phyloP scores from a whole-genome alignment of 805 yeast species.

The Wickerhamiella domercqiae region DNA sequence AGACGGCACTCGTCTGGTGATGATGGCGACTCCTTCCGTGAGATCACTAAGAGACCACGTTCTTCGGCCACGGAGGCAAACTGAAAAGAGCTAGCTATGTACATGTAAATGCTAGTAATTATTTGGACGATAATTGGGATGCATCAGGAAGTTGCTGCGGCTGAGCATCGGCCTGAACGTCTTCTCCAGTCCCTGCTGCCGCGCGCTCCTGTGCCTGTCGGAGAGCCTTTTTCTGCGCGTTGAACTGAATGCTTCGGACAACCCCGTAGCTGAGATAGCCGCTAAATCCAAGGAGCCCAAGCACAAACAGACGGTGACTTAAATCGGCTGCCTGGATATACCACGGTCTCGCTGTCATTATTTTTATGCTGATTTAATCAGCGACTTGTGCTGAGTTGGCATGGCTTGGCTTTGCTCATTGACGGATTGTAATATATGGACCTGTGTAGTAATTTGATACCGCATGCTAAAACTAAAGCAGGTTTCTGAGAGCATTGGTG shows the following conservation, averaged over 20 bases:
- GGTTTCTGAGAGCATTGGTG: too few species aligned
- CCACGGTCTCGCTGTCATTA: conserved; percentile 39
- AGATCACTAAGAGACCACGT: too few species aligned
- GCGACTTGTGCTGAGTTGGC: not conserved
- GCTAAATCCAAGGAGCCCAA: conserved; percentile 44
- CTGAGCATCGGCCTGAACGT: not conserved
- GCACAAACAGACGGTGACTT: conserved; percentile 55
- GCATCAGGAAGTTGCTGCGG: not conserved
- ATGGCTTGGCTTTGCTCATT: not conserved
- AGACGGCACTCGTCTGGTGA: not conserved
- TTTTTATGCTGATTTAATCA: not conserved
- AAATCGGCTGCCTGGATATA: conserved; percentile 58
- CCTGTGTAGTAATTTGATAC: too few species aligned
- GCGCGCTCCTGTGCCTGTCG: conserved; percentile 5
- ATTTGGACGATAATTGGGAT: not conserved
- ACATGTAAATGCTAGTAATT: not conserved
- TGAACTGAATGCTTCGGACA: conserved; percentile 7
- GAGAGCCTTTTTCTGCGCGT: conserved; percentile 10
- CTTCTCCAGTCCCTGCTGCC: conserved; percentile 2
- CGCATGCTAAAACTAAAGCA: too few species aligned
- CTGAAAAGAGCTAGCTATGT: not conserved
- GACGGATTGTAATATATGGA: too few species aligned
- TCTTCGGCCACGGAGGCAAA: too few species aligned
- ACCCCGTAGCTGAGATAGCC: conserved; percentile 20
- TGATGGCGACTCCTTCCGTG: not conserved